Base-by-base conservation (phyloP, 352 stramenopile genomes). In the Pythium phragmitis region DNA sequence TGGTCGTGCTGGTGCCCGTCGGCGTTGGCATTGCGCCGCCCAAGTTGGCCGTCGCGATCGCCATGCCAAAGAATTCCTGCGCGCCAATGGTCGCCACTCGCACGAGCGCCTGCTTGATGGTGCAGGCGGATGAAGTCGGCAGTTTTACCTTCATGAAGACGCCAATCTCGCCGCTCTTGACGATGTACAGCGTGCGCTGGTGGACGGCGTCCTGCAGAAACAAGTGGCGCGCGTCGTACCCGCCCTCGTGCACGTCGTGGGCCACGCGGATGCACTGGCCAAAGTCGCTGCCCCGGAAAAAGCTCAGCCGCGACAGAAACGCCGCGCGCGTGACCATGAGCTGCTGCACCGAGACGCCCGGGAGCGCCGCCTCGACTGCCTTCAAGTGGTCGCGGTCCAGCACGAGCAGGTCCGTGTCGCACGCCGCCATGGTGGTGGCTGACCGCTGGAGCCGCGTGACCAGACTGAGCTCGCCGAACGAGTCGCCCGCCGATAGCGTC, bases 231-330 rank as follows among this genome's bases (percentile, higher is more conserved):
- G 77, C 74, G 19, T 87, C 79, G 55, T 87, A 89, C 4, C 63
- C 56, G 26, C 69, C 67, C 16, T 89, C 77, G 13, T 84, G 69
- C 39, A 90, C 70, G 48, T 92, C 85, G 45, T 91, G 82, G 4
- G 82, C 81, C 4, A 92, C 72, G 34, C 85, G 82, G 36, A 94
- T 91, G 52, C 85, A 91, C 47, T 89, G 75, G 1, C 75, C 76
- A 57, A 91, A 88, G 61, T 91, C 81, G 21, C 67, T 69, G 30
- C 74, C 68, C 9, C 74, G 68, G 45, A 91, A 82, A 57, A 87
- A 91, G 34, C 71, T 79, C 4, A 94, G 63, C 2, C 69, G 66
- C 1, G 77, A 43, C 17, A 94, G 72, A 50, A 91, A 89, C 67
- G 86, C 77, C 21, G 82, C 82, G 14, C 85, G 80, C 34, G 84